phyloP scores from a whole-genome alignment of 148 eudicot species.

The Linanthus parryae region DNA sequence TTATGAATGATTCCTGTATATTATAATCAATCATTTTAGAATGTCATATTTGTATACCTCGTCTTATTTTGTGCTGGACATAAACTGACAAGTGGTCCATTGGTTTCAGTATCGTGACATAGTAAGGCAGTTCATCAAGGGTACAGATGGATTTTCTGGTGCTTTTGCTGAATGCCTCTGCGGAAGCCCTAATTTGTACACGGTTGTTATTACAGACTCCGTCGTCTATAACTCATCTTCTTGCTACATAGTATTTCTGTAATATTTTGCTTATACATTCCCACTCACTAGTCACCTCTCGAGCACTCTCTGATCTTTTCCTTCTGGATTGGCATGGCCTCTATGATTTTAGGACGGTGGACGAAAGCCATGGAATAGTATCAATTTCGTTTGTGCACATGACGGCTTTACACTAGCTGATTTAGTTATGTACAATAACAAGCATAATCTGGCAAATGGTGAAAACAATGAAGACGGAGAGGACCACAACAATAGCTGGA shows the following conservation, averaged over 20 bases:
- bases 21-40: no score
- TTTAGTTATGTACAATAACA: conserved; percentile 79
- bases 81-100: no score
- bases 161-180: conserved; percentile 96
- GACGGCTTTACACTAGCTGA: conserved; percentile 98
- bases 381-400: conserved; percentile 90
- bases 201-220: no score
- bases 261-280: neutral
- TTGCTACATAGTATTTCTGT: conserved; percentile 5
- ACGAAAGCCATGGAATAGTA: conserved; percentile 97
- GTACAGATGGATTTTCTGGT: conserved; percentile 90
- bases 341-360: conserved; percentile 96
- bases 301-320: neutral
- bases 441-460: conserved; percentile 92
- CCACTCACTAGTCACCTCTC: neutral
- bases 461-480: conserved; percentile 99
- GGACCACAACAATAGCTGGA: conserved; percentile 96
- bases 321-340: no score
- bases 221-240: no score
- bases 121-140: conserved; percentile 84
- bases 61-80: no score
- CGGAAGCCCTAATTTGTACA: conserved; percentile 88
- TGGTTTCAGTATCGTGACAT: conserved; percentile 72
- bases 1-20: no score
- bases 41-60: no score